Evolutionary conservation across 2,329 filamentous ascomycete genomes (phyloP).

Genomic region (Capronia epimyces): DNA sequence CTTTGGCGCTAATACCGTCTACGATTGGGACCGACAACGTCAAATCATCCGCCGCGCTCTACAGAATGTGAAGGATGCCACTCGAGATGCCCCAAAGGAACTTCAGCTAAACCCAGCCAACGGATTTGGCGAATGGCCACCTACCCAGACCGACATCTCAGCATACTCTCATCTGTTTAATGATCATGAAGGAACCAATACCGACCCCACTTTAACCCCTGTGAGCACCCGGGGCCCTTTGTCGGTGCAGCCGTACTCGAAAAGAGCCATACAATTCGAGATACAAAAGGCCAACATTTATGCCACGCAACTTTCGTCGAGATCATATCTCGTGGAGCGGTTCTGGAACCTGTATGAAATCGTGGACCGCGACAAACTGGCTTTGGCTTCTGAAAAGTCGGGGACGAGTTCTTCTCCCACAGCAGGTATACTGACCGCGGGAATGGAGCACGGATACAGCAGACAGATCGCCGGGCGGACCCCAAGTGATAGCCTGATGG

Average conservation of each 20-base stretch:
- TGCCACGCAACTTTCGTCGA: slow-evolving; percentile 70
- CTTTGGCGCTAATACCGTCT: slow-evolving; percentile 70
- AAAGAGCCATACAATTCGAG: slow-evolving; percentile 61
- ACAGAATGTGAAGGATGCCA: slow-evolving; percentile 61
- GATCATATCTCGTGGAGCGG: slow-evolving; percentile 79
- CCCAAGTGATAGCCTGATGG: slow-evolving; percentile 28
- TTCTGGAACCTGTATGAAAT: slow-evolving; percentile 73
- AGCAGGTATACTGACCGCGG: slow-evolving; percentile 20
- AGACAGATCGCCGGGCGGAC: slow-evolving; percentile 18
- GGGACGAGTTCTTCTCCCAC: slow-evolving; percentile 24
- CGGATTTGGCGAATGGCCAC: slow-evolving; percentile 29
- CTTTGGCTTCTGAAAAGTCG: slow-evolving; percentile 20
- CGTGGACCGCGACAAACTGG: slow-evolving; percentile 41
- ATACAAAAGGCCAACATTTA: slow-evolving; percentile 92
- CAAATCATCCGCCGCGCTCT: slow-evolving; percentile 66
- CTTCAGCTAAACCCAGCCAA: slow-evolving; percentile 39
- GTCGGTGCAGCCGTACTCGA: slow-evolving; percentile 18
- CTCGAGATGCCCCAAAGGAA: slow-evolving; percentile 63
- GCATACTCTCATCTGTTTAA: slow-evolving; percentile 27
- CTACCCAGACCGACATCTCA: slow-evolving; percentile 24
- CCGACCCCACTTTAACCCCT: slow-evolving; percentile 9
- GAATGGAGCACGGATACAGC: slow-evolving; percentile 23
- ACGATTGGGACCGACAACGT: slow-evolving; percentile 72
- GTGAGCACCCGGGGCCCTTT: slow-evolving; percentile 22
- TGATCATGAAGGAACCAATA: slow-evolving; percentile 17